phyloP scores from a whole-genome alignment of 306 rosid species.

The Oemleria cerasiformis region DNA sequence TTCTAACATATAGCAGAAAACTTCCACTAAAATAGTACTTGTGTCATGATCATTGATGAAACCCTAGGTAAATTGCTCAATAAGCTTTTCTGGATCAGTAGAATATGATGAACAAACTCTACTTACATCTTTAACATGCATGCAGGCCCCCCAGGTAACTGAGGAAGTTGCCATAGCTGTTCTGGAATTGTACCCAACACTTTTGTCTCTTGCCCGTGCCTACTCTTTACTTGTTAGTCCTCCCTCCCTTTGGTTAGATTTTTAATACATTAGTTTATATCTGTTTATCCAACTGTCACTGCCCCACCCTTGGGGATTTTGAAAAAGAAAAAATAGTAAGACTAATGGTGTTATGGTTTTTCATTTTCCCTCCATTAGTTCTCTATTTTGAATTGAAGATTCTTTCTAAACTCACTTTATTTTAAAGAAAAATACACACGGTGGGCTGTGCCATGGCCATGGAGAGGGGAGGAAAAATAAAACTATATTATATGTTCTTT shows the following conservation, averaged over 20 bases:
- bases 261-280: neutral
- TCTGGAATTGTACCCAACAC: slow-evolving; percentile 79
- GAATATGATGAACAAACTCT: slow-evolving; percentile 8
- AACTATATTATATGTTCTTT: too few relatives aligned
- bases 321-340: neutral
- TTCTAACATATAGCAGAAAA: neutral
- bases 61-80: neutral
- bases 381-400: neutral
- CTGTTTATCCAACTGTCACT: neutral
- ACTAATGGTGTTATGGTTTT: neutral
- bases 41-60: neutral
- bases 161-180: slow-evolving; percentile 90
- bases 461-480: neutral
- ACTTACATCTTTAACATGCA: slow-evolving; percentile 4
- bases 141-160: slow-evolving; percentile 97
- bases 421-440: neutral
- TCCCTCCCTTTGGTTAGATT: slow-evolving; percentile 22
- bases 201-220: slow-evolving; percentile 68
- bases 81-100: neutral
- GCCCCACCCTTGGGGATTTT: neutral
- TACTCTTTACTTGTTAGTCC: slow-evolving; percentile 68
- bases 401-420: too few relatives aligned
- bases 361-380: neutral
- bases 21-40: neutral
- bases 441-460: neutral